phyloP scores from a whole-genome alignment of 1,139 yeast genomes.

The Suhomyces ambrosiae region DNA sequence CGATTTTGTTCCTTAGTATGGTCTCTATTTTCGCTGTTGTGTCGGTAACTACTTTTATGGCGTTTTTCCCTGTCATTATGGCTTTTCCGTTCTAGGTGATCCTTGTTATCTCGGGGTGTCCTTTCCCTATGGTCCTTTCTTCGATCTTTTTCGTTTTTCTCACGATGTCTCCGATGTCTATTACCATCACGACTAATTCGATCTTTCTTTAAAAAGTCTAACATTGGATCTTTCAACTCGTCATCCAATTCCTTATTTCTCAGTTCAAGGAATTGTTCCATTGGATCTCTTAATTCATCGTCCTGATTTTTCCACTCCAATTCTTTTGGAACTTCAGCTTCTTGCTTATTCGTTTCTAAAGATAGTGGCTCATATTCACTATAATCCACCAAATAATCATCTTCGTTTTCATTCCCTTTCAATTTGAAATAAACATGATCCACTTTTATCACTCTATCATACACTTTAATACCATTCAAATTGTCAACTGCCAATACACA shows the following conservation, averaged over 20 bases:
- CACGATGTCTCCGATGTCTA: constrained; percentile 5
- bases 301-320: not conserved
- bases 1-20: constrained; percentile 1
- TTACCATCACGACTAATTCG: constrained; percentile 1
- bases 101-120: not conserved
- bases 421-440: constrained; percentile 75
- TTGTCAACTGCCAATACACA: constrained; percentile 89
- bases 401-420: constrained; percentile 54
- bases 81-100: not conserved
- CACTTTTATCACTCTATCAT: constrained; percentile 62
- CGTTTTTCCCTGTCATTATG: constrained; percentile 3
- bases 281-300: constrained; percentile 22
- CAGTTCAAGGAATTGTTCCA: constrained; percentile 17
- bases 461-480: constrained; percentile 68
- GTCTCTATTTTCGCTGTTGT: not conserved
- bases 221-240: constrained; percentile 25
- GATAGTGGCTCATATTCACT: constrained; percentile 20
- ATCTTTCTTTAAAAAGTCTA: constrained; percentile 10
- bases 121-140: not conserved
- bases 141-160: too few relatives aligned
- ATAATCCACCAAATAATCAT: constrained; percentile 40
- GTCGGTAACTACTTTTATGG: constrained; percentile 8
- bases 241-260: constrained; percentile 4
- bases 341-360: constrained; percentile 7
- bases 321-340: not conserved